Base-by-base conservation (phyloP, 2,329 filamentous ascomycete genomes). In the Ceratocystis colombiana region DNA sequence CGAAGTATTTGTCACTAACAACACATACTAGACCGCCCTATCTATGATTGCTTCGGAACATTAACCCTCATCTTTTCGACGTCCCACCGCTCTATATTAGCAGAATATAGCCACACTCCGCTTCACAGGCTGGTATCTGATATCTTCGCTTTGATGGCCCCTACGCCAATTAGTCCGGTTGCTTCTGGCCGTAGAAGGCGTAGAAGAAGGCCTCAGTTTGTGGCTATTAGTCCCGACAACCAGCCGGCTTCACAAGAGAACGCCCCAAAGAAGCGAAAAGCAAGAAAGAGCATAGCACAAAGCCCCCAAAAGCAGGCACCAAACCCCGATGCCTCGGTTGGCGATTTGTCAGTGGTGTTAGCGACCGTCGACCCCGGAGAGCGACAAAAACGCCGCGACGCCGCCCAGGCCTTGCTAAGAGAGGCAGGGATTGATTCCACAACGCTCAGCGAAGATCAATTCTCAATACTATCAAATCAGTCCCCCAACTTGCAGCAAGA, bases 381-480 rank as follows among this genome's bases (percentile, higher is more conserved):
- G 71, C 77, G 79, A 15, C 75, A 77, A n/a, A 77, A 81, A 28
- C 77, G 82, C 48, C 76, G 76, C 61, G 77, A 80, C 8, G 75
- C 75, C 6, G 82, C 83, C 5, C 75, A 76, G n/a, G 73, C 75
- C 28, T 74, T 84, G 37, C 76, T 85, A 4, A 73, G 61, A 1
- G 75, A 76, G 1, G 77, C 74, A n/a, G 77, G 75, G 3, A 77
- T 85, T n/a, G 78, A 82, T 46, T 81, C 80, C 0, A 73, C 75
- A 1, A 80, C 81, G 0, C 73, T 85, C 8, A 82, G 80, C 0
- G 68, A 73, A 3, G 82, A 84, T 59, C 82, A 85, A 70, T 83
- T 85, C 68, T 79, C 75, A 69, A 85, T 84, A 17, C 83, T 85
- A 69, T 76, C 82, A 7, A 85, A 85, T 65, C 83, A 85, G 72